Base-by-base conservation (phyloP, 371 early-diverging fungal genomes). In the Mortierella sp. region DNA sequence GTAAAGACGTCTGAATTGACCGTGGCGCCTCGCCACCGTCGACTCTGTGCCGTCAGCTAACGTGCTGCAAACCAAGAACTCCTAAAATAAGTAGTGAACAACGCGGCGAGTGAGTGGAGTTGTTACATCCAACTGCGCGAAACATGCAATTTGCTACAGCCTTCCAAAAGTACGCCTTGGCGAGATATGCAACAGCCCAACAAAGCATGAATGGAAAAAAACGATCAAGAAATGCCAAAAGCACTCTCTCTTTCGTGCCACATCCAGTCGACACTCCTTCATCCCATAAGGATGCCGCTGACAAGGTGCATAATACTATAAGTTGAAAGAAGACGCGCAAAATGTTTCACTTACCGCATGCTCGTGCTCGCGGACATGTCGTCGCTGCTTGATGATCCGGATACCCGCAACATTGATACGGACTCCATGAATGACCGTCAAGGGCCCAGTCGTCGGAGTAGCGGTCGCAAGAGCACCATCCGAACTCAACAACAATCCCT, bases 281-380 rank as follows among this genome's bases (percentile, higher is more conserved):
- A 14, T 76, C 32, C 29, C 14, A 1, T 0, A 29, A 58, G 29
- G 12, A 58, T 10, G 58, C 38, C 63, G 65, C 32, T 49, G 70
- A 41, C 55, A 35, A 2, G 27, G 18, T 14, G 38, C 44, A 76
- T 14, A 35, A 72, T 24, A 24, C 12, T 44, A 29, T 12, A 16
- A 29, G 14, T 16, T 63, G 60, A 49, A 65, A 72, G n/a, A 76
- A 71, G 58, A 54, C 49, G 51, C 14, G 60, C 1, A 38, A 44
- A 68, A 3, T 8, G 48, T 8, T 46, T 11, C 27, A 29, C 78
- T 86, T 80, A 86, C 87, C 38, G 77, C 75, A 58, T 77, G 75
- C 16, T 82, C 87, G 48, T 86, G 83, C 38, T 86, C 87, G 44
- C 87, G 82, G 71, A 86, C 80, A 77, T 86, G 87, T 7, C 83